phyloP scores from a whole-genome alignment of 805 yeast genomes.

The Torulaspora indica region DNA sequence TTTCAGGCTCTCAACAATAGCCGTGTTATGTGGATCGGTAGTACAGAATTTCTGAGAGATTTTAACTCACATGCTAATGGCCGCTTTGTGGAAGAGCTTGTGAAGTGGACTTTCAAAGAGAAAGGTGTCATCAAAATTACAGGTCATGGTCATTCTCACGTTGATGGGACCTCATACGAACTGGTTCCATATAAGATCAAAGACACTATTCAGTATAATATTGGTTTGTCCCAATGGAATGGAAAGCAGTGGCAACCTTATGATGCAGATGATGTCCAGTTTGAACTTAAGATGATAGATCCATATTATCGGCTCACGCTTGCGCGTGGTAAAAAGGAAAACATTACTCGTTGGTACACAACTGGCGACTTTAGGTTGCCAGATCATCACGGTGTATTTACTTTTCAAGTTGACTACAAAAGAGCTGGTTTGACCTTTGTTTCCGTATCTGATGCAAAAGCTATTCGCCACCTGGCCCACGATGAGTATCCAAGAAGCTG shows the following conservation, averaged over 20 bases:
- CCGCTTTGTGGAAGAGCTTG: constrained; percentile 43
- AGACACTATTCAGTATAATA: constrained; percentile 58
- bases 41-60: constrained; percentile 48
- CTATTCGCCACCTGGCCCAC: constrained; percentile 91
- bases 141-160: constrained; percentile 51
- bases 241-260: constrained; percentile 69
- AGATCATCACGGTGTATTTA: constrained; percentile 95
- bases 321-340: constrained; percentile 40
- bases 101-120: constrained; percentile 72
- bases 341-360: constrained; percentile 46
- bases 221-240: constrained; percentile 46
- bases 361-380: constrained; percentile 66
- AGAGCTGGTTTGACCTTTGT: constrained; percentile 72
- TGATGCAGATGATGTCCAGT: constrained; percentile 59
- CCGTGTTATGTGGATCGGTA: constrained; percentile 79
- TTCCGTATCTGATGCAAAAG: constrained; percentile 60
- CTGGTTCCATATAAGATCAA: constrained; percentile 61
- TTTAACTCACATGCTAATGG: constrained; percentile 33
- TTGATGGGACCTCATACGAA: constrained; percentile 41
- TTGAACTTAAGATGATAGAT: constrained; percentile 85
- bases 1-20: constrained; percentile 78
- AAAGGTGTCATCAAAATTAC: constrained; percentile 56
- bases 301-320: constrained; percentile 86
- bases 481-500: constrained; percentile 92
- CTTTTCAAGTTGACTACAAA: constrained; percentile 72